phyloP scores from a whole-genome alignment of 2,329 filamentous ascomycete species.

The Celoporthe dispersa region DNA sequence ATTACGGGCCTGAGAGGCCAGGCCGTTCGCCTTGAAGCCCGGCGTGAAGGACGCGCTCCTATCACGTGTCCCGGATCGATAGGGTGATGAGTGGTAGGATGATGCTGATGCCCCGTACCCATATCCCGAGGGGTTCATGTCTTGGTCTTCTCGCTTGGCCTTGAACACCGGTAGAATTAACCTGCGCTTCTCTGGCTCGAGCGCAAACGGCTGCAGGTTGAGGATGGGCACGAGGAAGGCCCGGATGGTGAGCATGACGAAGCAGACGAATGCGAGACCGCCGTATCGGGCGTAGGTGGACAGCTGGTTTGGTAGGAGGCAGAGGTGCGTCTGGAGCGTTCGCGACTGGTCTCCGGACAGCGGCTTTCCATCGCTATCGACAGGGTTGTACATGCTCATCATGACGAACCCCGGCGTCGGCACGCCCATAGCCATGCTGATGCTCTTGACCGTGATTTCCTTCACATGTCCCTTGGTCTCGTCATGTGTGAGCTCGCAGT shows the following conservation, averaged over 20 bases:
- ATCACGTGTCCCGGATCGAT: slow-evolving; percentile 33
- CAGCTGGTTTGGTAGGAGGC: slow-evolving; percentile 86
- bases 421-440: slow-evolving; percentile 96
- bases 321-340: slow-evolving; percentile 88
- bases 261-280: slow-evolving; percentile 59
- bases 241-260: slow-evolving; percentile 56
- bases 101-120: slow-evolving; percentile 41
- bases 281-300: slow-evolving; percentile 82
- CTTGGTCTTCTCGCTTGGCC: slow-evolving; percentile 56
- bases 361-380: slow-evolving; percentile 64
- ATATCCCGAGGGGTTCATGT: slow-evolving; percentile 37
- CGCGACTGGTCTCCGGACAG: slow-evolving; percentile 46
- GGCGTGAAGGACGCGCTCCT: slow-evolving; percentile 33
- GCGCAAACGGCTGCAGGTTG: slow-evolving; percentile 57
- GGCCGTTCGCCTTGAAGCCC: slow-evolving; percentile 30
- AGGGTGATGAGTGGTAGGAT: slow-evolving; percentile 38
- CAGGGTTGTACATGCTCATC: slow-evolving; percentile 89
- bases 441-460: slow-evolving; percentile 94
- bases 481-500: slow-evolving; percentile 86
- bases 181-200: slow-evolving; percentile 42
- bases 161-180: slow-evolving; percentile 54
- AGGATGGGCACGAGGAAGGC: slow-evolving; percentile 62
- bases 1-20: slow-evolving; percentile 32
- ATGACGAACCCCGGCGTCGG: slow-evolving; percentile 84
- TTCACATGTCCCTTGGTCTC: slow-evolving; percentile 66